Evolutionary conservation across 108 stramenopile genomes (phyloP).

Genomic region (Skeletonema grethae): DNA sequence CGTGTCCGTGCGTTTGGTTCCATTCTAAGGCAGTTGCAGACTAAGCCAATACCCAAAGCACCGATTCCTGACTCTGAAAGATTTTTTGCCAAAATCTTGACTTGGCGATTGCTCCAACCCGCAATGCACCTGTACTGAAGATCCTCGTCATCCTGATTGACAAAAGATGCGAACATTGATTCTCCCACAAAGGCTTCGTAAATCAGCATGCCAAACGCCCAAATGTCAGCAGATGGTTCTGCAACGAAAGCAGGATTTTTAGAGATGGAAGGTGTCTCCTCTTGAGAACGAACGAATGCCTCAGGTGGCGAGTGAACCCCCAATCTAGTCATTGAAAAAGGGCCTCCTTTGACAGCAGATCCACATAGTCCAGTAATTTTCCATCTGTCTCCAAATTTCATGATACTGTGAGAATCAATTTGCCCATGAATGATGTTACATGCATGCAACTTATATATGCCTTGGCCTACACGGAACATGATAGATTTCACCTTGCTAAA

Average conservation of each 20-base stretch:
- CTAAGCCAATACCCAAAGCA: slow-evolving; percentile 59
- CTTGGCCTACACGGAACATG: slow-evolving; percentile 62
- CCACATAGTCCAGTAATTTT: slow-evolving; percentile 64
- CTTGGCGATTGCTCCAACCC: slow-evolving; percentile 44
- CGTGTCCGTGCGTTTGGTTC: slow-evolving; percentile 39
- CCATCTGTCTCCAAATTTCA: slow-evolving; percentile 77
- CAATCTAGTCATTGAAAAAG: slow-evolving; percentile 47
- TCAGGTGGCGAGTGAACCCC: slow-evolving; percentile 71
- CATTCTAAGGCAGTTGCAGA: slow-evolving; percentile 54
- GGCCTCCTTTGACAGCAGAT: slow-evolving; percentile 49
- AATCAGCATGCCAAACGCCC: slow-evolving; percentile 81
- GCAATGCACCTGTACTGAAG: slow-evolving; percentile 31
- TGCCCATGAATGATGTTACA: slow-evolving; percentile 74
- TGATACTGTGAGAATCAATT: slow-evolving; percentile 56
- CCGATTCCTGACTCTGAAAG: slow-evolving; percentile 54
- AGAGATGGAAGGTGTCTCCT: slow-evolving; percentile 16
- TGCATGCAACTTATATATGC: slow-evolving; percentile 61
- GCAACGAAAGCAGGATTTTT: slow-evolving; percentile 42
- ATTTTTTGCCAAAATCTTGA: slow-evolving; percentile 37
- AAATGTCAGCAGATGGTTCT: slow-evolving; percentile 63
- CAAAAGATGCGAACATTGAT: slow-evolving; percentile 59
- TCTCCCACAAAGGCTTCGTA: slow-evolving; percentile 80
- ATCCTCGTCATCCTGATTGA: slow-evolving; percentile 8
- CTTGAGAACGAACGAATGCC: slow-evolving; percentile 36
- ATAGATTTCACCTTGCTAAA: slow-evolving; percentile 62